These are phyloP conservation scores for Emergomyces africanus DNA, from an alignment of 2,329 filamentous ascomycete species.

Conservation along the genomic window DNA sequence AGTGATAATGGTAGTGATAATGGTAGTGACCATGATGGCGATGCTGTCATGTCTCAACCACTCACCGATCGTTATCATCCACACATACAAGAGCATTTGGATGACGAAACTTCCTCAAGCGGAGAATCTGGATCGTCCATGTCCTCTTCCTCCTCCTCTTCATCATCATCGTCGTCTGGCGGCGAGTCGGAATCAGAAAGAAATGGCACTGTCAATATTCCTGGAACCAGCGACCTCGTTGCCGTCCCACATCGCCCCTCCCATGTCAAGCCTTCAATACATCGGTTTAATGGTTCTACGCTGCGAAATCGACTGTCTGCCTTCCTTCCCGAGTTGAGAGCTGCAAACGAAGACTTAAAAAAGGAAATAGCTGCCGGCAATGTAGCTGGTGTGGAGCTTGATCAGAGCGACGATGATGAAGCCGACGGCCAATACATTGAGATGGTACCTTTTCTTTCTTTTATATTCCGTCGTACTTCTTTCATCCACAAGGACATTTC, in stretches of 20 bases:
- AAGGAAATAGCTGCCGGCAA: conserved; percentile 24
- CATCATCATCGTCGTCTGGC: conserved; percentile 12
- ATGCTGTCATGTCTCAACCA: neutral
- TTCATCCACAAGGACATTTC: neutral
- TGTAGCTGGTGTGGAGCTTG: conserved; percentile 7
- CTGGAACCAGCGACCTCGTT: conserved; percentile 4
- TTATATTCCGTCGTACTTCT: neutral
- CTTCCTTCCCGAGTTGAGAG: conserved; percentile 32
- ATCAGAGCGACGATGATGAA: neutral
- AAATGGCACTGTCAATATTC: neutral
- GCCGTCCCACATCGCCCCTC: conserved; percentile 19
- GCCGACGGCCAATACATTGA: conserved; percentile 10
- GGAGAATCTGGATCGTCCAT: conserved; percentile 4
- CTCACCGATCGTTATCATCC: neutral
- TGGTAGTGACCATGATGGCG: neutral
- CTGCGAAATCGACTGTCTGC: conserved; percentile 26
- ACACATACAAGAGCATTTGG: neutral
- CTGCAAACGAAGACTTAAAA: conserved; percentile 31
- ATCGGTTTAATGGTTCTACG: conserved; percentile 16
- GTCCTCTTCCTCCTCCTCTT: conserved; percentile 9
- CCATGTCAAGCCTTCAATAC: conserved; percentile 24
- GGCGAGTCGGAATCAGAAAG: conserved; percentile 14
- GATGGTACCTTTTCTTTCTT: conserved; percentile 8
- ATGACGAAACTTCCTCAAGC: conserved; percentile 10
- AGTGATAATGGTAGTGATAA: neutral